phyloP scores from a whole-genome alignment of 1,284 basidiomycete genomes.

The Ustilago vetiveriae region DNA sequence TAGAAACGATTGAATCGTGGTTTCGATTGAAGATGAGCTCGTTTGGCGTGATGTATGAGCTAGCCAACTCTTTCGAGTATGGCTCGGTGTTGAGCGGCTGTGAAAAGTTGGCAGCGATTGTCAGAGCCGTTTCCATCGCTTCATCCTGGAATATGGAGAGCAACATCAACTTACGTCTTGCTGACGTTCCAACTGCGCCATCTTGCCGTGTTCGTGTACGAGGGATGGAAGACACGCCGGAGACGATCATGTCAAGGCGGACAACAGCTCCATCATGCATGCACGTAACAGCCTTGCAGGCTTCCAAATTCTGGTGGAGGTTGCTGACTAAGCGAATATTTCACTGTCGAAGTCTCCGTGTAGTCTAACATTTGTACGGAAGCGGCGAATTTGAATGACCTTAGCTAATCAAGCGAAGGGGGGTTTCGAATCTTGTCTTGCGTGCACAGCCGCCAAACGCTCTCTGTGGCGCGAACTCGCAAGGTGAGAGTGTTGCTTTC shows the following conservation, averaged over 20 bases:
- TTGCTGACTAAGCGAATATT: conserved; percentile 3
- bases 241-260: too few relatives aligned
- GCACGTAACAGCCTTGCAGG: too few relatives aligned
- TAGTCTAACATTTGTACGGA: background rate
- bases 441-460: too few relatives aligned
- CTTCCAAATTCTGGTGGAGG: conserved; percentile 1
- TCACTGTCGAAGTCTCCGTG: background rate
- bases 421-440: background rate
- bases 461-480: too few relatives aligned
- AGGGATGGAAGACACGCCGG: background rate
- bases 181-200: conserved; percentile 27
- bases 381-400: too few relatives aligned
- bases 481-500: too few relatives aligned
- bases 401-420: too few relatives aligned
- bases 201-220: background rate
- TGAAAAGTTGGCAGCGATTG: background rate
- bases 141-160: too few relatives aligned
- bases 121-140: too few relatives aligned
- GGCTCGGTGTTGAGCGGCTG: conserved; percentile 53
- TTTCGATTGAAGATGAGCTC: conserved; percentile 51
- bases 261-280: too few relatives aligned
- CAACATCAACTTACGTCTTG: conserved; percentile 13
- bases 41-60: conserved; percentile 41
- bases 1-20: conserved; percentile 35
- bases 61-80: conserved; percentile 10